phyloP scores from a whole-genome alignment of 192 early-diverging fungal genomes.

The Umbelopsis sp. region DNA sequence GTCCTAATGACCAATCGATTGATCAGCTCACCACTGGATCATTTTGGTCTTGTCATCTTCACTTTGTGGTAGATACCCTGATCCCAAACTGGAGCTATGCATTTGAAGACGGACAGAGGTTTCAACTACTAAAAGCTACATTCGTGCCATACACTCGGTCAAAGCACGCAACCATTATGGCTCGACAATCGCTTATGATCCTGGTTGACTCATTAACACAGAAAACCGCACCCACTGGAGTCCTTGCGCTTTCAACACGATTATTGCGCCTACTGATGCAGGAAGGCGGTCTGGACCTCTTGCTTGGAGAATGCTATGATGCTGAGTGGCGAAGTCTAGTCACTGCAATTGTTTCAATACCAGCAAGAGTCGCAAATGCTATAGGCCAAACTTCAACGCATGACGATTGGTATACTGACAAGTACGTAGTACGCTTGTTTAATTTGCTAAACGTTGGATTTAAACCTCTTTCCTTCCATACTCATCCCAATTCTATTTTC shows the following conservation, averaged over 20 bases:
- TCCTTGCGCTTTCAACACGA: not conserved
- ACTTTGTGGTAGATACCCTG: not conserved
- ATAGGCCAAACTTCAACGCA: not conserved
- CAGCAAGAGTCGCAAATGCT: slow-evolving; percentile 11
- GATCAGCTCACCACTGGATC: not conserved
- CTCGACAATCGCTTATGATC: not conserved
- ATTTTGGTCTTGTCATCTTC: not conserved
- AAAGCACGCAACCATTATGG: not conserved
- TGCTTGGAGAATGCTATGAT: not conserved
- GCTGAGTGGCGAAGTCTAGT: not conserved
- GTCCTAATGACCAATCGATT: not conserved
- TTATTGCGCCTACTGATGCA: not conserved
- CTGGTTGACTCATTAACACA: not conserved
- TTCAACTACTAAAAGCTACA: not conserved
- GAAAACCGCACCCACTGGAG: not conserved
- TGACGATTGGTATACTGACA: slow-evolving; percentile 16
- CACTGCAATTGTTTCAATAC: not conserved
- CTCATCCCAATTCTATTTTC: not conserved
- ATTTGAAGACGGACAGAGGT: slow-evolving; percentile 7
- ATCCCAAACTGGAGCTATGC: slow-evolving; percentile 6
- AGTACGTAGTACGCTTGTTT: not conserved
- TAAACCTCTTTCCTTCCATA: too few relatives aligned
- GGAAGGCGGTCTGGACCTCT: not conserved
- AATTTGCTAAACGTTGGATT: too few relatives aligned
- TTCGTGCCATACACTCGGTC: not conserved